Evolutionary conservation across 2,329 filamentous ascomycete genomes (phyloP), one percentile per base, ranked within the genome.

Genomic region (Zymoseptoria pseudotritici): DNA sequence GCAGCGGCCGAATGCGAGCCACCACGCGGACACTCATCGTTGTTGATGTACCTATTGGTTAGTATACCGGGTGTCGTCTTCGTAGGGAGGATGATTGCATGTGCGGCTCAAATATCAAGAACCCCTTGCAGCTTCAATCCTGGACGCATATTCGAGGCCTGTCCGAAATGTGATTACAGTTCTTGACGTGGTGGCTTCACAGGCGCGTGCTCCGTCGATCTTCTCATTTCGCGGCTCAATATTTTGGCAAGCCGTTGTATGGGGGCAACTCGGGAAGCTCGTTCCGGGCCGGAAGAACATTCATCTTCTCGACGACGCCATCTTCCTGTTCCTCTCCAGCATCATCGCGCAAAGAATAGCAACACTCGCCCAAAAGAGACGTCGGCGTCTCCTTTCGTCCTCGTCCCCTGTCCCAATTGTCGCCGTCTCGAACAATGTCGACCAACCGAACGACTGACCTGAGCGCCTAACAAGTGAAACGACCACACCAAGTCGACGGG

Each of bases 1-100:
- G 85, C 64, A 97, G 83, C 56, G 93, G 93, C 68, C 93, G 87
- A 69, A 99, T 89, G 67, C 94, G 85, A 61, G 93, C 92, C 65
- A 97, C 90, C 61, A 97, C 92, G 71, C 90, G 83, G 66, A 97
- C 90, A 82, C 85, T 78, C 70, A 71, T 71, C 53, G 56, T 57
- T 49, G 50, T 4, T 10, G 50, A 22, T 53, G 17, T 31, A 17
- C 54, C 50, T 56, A 54, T 42, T 20, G 54, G 29, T 11, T 55
- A 55, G n/a, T 8, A 58, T 60, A 54, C 46, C 42, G 17, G 53
- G 22, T 19, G 51, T n/a, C 31, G 51, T 53, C 20, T 13, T 53
- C 49, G 58, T 57, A 59, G 55, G 56, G 56, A 56, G 57, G n/a
- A n/a, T 36, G 22, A 42, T 60, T 29, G 46, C 46, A 50, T 20